Evolutionary conservation across 2,329 filamentous ascomycete genomes (phyloP).

Genomic region (Colletotrichum viniferum): DNA sequence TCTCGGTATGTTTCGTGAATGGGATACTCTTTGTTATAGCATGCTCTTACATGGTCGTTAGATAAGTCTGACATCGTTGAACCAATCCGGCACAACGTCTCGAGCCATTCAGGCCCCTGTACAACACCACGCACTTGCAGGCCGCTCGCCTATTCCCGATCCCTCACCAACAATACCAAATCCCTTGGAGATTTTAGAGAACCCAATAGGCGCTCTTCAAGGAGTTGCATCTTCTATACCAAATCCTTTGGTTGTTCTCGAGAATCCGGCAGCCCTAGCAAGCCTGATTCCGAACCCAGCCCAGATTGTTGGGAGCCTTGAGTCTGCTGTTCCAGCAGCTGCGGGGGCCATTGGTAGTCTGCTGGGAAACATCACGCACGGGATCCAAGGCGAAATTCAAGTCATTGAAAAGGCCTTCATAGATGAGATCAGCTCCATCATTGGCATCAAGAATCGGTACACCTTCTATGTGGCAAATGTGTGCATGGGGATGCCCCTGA

Average conservation of each 20-base stretch:
- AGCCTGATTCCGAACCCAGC: background rate
- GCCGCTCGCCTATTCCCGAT: background rate
- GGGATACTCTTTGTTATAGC: too few species aligned
- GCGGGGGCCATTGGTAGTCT: background rate
- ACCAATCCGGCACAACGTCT: background rate
- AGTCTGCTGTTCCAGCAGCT: background rate
- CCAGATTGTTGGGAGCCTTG: background rate
- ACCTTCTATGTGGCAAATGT: background rate
- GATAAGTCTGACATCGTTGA: background rate
- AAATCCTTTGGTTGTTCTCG: background rate
- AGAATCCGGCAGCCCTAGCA: background rate
- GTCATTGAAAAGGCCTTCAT: background rate
- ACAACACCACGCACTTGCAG: background rate
- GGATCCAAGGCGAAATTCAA: background rate
- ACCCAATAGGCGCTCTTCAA: background rate
- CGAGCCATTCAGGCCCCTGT: background rate
- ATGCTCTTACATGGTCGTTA: background rate
- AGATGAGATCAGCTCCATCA: background rate
- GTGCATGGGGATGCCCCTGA: background rate
- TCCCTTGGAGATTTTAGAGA: background rate
- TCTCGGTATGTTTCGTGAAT: background rate
- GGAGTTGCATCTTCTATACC: background rate
- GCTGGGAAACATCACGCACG: background rate
- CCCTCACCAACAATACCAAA: background rate
- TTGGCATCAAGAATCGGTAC: background rate